A percentile compares a stretch with the other conserved stretches of the same genome.
Evolutionary conservation across 352 stramenopile genomes (phyloP).

Genomic region (Phytophthora tentaculata): DNA sequence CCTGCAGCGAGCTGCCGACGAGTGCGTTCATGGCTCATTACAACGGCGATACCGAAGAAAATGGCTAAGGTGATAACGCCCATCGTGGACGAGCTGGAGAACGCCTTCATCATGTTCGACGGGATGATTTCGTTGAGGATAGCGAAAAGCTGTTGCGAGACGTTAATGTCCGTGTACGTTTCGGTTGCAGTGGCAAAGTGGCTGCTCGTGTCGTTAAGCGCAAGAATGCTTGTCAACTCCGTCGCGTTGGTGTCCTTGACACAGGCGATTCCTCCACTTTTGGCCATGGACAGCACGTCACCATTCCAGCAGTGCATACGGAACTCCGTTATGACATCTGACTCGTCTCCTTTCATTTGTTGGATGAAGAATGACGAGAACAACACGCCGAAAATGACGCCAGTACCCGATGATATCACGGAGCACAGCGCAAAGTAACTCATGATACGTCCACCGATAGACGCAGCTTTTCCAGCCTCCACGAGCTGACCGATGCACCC

Average conservation of each 20-base stretch:
- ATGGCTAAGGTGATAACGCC: conserved; percentile 78
- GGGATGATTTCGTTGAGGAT: conserved; percentile 71
- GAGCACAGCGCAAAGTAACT: conserved; percentile 51
- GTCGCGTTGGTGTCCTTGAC: conserved; percentile 35
- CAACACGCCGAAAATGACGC: conserved; percentile 45
- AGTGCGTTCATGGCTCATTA: conserved; percentile 57
- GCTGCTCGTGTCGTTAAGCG: conserved; percentile 56
- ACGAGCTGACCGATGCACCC: conserved; percentile 65
- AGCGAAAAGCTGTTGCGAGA: conserved; percentile 72
- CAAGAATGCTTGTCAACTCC: conserved; percentile 33
- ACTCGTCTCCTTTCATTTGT: conserved; percentile 40
- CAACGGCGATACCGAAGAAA: conserved; percentile 65
- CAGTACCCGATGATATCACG: conserved; percentile 50
- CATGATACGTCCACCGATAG: conserved; percentile 59
- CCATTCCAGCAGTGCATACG: conserved; percentile 54
- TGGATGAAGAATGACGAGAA: conserved; percentile 44
- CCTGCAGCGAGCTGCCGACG: conserved; percentile 15
- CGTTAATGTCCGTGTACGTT: conserved; percentile 38
- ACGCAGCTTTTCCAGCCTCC: conserved; percentile 54
- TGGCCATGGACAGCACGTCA: conserved; percentile 45
- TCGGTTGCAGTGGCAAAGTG: conserved; percentile 47
- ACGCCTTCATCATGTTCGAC: conserved; percentile 66
- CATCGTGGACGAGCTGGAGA: conserved; percentile 59
- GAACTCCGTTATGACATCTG: conserved; percentile 30
- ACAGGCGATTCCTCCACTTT: conserved; percentile 46